Percentiles rank a stretch among this genome's conserved stretches.
Evolutionary conservation across 2,329 filamentous ascomycete species (phyloP).

Genomic region (Zymoseptoria pseudotritici): DNA sequence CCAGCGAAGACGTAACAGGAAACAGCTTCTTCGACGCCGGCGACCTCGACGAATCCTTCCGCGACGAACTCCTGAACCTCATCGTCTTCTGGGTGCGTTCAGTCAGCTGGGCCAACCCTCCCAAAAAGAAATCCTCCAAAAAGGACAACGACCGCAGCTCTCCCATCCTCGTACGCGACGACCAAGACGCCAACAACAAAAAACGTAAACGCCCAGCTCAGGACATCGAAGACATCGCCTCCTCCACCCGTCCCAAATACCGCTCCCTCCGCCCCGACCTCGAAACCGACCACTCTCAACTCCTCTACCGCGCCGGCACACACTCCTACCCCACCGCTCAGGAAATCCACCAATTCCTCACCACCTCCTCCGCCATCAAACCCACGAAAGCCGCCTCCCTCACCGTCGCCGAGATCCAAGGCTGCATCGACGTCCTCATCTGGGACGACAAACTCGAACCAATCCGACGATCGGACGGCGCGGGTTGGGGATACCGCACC

Average conservation of each 20-base stretch:
- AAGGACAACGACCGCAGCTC: not conserved
- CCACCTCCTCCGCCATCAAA: conserved; percentile 60
- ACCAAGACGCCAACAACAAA: conserved; percentile 11
- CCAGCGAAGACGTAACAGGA: conserved; percentile 83
- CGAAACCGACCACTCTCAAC: conserved; percentile 20
- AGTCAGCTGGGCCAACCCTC: conserved; percentile 60
- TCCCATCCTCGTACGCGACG: conserved; percentile 7
- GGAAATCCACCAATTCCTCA: conserved; percentile 69
- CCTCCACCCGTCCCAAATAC: conserved; percentile 10
- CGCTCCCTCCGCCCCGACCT: conserved; percentile 17
- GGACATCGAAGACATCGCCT: conserved; percentile 27
- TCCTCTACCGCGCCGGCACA: conserved; percentile 26
- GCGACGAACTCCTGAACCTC: conserved; percentile 65
- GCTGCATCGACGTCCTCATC: conserved; percentile 79
- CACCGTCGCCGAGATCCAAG: conserved; percentile 66
- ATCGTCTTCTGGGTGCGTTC: conserved; percentile 67
- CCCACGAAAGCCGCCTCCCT: conserved; percentile 50
- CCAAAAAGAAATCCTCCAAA: conserved; percentile 20
- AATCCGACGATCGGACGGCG: conserved; percentile 25
- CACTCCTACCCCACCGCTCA: conserved; percentile 71
- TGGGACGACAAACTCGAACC: conserved; percentile 79
- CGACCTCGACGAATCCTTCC: conserved; percentile 81
- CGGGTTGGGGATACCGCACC: conserved; percentile 44
- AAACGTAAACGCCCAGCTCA: conserved; percentile 21
- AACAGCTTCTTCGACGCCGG: conserved; percentile 93